A percentile compares a stretch with the other conserved stretches of the same genome.
Conservation (phyloP, 1,284 basidiomycete species). For the Cryptococcus sp. region DNA sequence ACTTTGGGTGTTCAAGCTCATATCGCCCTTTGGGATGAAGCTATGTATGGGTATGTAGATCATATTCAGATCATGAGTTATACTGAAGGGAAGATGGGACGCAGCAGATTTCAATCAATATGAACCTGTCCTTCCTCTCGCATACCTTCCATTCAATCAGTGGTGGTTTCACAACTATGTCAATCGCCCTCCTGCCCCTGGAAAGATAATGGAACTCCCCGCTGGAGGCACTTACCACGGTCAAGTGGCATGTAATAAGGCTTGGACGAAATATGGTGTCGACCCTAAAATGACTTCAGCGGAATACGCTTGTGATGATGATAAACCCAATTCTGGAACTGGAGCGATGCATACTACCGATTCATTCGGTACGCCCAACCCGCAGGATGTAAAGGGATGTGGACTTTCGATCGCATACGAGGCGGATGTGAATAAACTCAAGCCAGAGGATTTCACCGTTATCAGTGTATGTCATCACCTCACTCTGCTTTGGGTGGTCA, state of each 20-base stretch:
- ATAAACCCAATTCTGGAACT: constrained; percentile 22
- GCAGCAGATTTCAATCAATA: constrained; percentile 32
- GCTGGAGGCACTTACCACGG: constrained; percentile 34
- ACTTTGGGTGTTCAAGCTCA: constrained; percentile 23
- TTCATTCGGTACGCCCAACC: constrained; percentile 23
- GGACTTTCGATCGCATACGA: constrained; percentile 31
- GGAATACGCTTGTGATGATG: constrained; percentile 28
- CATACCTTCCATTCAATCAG: constrained; percentile 55
- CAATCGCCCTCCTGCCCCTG: constrained; percentile 31
- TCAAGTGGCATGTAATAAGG: constrained; percentile 38
- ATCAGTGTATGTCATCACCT: constrained; percentile 20
- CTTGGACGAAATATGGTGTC: constrained; percentile 22
- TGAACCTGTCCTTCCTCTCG: constrained; percentile 56
- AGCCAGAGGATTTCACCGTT: constrained; percentile 37
- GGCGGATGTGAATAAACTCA: constrained; percentile 27
- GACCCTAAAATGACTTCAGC: constrained; percentile 20
- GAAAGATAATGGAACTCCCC: constrained; percentile 37
- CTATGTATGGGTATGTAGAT: constrained; percentile 40
- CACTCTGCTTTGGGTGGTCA: not conserved
- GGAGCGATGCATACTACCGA: constrained; percentile 42
- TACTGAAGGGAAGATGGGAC: constrained; percentile 30
- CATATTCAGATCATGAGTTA: not conserved
- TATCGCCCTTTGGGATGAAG: constrained; percentile 36
- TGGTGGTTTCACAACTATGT: constrained; percentile 62
- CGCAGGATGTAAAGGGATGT: constrained; percentile 38